phyloP scores from a whole-genome alignment of 305 asterid species.

The Ilex paraguariensis region DNA sequence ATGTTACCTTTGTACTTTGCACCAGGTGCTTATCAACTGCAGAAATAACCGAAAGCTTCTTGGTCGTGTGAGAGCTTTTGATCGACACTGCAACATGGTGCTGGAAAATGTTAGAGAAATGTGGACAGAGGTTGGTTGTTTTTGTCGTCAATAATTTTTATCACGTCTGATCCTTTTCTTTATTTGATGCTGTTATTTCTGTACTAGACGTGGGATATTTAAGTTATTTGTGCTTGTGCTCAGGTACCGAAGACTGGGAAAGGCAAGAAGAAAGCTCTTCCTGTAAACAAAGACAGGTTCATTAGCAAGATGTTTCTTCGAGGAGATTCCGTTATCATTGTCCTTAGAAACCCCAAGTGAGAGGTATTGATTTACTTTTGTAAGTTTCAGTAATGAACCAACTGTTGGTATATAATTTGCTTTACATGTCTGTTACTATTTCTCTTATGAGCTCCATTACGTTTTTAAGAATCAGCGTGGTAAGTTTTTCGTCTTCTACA shows the following conservation, averaged over 20 bases:
- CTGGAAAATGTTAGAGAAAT: conserved; percentile 22
- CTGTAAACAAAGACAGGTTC: conserved; percentile 5
- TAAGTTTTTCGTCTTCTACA: no score
- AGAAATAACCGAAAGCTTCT: conserved; percentile 17
- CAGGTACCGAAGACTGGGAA: conserved; percentile 6
- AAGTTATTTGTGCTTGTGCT: not conserved
- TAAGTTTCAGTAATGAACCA: no score
- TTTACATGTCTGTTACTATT: no score
- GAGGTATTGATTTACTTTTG: not conserved
- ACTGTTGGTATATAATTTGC: no score
- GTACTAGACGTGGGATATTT: not conserved
- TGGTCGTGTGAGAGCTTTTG: conserved; percentile 21
- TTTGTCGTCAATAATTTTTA: not conserved
- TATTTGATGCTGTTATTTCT: not conserved
- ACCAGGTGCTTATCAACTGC: conserved; percentile 15
- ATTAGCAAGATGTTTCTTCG: conserved; percentile 6
- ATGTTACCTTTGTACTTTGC: not conserved
- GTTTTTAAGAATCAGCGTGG: no score
- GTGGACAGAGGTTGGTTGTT: conserved; percentile 17
- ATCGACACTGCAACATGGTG: conserved; percentile 21
- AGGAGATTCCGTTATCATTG: conserved; percentile 4
- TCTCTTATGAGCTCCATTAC: no score
- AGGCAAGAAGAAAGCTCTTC: conserved; percentile 10
- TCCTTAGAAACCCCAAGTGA: conserved; percentile 1
- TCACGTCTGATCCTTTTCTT: not conserved